Conservation (phyloP, 2,329 filamentous ascomycete genomes). For the Exophiala dermatitidis region DNA sequence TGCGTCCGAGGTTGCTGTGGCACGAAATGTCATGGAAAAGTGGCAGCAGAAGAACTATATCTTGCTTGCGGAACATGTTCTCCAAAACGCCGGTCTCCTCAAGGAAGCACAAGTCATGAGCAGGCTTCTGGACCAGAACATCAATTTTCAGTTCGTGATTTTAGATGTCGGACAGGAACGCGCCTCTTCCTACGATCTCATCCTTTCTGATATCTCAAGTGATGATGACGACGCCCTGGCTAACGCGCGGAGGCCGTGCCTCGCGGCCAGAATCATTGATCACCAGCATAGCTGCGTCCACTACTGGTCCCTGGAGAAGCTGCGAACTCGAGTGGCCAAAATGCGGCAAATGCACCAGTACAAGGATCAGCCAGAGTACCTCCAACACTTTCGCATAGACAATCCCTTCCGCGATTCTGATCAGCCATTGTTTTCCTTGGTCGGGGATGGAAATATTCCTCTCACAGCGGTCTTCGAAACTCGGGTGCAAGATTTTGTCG, state of each 20-base stretch:
- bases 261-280: slow-evolving; percentile 83
- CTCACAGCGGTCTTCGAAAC: slow-evolving; percentile 89
- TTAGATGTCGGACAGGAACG: slow-evolving; percentile 81
- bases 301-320: slow-evolving; percentile 89
- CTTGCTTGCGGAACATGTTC: slow-evolving; percentile 82
- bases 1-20: slow-evolving; percentile 64
- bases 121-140: slow-evolving; percentile 85
- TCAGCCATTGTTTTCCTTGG: slow-evolving; percentile 83
- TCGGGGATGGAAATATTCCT: slow-evolving; percentile 89
- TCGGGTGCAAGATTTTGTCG: slow-evolving; percentile 83
- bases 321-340: slow-evolving; percentile 74
- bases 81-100: slow-evolving; percentile 77
- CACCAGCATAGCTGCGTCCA: slow-evolving; percentile 80
- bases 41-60: slow-evolving; percentile 86
- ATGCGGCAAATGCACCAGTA: slow-evolving; percentile 99
- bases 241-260: slow-evolving; percentile 75
- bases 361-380: slow-evolving; percentile 87
- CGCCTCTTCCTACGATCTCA: slow-evolving; percentile 93
- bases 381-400: slow-evolving; percentile 83
- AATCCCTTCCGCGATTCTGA: slow-evolving; percentile 89
- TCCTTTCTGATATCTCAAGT: slow-evolving; percentile 78
- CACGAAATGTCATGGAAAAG: slow-evolving; percentile 58
- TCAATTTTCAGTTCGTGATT: slow-evolving; percentile 91
- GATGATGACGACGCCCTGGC: slow-evolving; percentile 82
- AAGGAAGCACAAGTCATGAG: slow-evolving; percentile 99